Base-by-base conservation (phyloP, 176 grass and related monocot species). In the Juncus inflexus region DNA sequence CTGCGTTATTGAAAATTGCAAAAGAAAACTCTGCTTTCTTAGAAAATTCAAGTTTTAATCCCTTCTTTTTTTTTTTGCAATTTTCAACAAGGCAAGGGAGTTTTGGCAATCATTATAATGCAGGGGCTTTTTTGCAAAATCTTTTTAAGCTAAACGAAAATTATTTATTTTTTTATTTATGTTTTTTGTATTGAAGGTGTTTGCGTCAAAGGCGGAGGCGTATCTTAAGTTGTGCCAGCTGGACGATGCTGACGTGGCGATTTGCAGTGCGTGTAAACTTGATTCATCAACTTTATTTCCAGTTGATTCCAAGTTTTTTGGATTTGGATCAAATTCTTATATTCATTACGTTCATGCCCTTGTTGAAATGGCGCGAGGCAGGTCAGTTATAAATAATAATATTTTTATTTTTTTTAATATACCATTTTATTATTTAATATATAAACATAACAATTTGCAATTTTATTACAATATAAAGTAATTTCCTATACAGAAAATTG, bases 301-400 rank as follows among this genome's bases (percentile, higher is more conserved):
- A n/a, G 74, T 78, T 6, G 80, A 78, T 69, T 72, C 80, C n/a
- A 99, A 92, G 65, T 84, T 86, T 62, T 80, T 84, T 70, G 88
- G 88, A 6, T 92, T 99, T 66, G 40, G 83, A 9, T 58, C 74
- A 10, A 89, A 84, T 3, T 73, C 94, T 5, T 99, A 89, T 67
- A 78, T 99, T 47, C 83, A 82, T 66, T 88, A 79, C 38, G 83
- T 89, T 42, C 74, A 84, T 47, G 88, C 88, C 40, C 85, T 91
- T 75, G 80, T 99, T 82, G 94, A 92, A 77, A 84, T 92, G 76
- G 80, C 85, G 61, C 54, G 73, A 41, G 94, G 94, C 86, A 99
- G 94, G 94, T 99, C 73, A 83, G 73, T 7, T 40, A 45, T 16
- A 5, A 59, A 71, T 55, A 12, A 56, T 56, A 70, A 15, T 40